Conservation (phyloP, 495 filamentous ascomycete genomes). For the Penicillium crystallinum region DNA sequence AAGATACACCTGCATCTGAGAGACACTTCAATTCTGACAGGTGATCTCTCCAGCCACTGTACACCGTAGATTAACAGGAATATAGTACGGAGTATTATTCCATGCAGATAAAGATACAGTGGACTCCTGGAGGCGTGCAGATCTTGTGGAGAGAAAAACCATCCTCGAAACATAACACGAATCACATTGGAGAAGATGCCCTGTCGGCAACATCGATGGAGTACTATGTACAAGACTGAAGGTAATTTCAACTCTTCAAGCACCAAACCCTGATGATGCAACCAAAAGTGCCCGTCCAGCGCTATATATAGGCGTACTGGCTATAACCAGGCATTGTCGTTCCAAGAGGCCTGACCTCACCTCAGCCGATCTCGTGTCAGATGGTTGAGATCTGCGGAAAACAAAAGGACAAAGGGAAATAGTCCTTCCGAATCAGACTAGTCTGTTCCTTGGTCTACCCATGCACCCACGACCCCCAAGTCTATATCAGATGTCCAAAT, state of each 20-base stretch:
- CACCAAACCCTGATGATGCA: neutral
- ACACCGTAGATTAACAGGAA: neutral
- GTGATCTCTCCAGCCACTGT: too few relatives aligned
- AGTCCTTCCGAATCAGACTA: neutral
- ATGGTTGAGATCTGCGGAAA: neutral
- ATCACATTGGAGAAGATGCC: neutral
- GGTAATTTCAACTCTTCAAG: neutral
- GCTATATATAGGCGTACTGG: neutral
- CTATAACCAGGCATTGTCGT: neutral
- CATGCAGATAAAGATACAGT: neutral
- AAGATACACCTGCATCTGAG: neutral
- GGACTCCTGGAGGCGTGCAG: conserved; percentile 2
- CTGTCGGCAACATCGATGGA: neutral
- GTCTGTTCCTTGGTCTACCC: neutral
- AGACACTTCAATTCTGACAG: neutral
- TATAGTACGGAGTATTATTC: neutral
- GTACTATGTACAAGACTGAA: neutral
- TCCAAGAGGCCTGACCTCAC: neutral
- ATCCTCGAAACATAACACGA: neutral
- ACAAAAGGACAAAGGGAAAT: neutral
- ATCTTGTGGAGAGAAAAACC: conserved; percentile 6
- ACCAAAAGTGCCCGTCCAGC: too few relatives aligned
- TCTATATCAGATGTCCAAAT: neutral
- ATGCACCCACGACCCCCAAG: neutral
- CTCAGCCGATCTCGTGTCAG: conserved; percentile 1